Base-by-base conservation (phyloP, 192 early-diverging fungal species). In the Linderina pennispora region DNA sequence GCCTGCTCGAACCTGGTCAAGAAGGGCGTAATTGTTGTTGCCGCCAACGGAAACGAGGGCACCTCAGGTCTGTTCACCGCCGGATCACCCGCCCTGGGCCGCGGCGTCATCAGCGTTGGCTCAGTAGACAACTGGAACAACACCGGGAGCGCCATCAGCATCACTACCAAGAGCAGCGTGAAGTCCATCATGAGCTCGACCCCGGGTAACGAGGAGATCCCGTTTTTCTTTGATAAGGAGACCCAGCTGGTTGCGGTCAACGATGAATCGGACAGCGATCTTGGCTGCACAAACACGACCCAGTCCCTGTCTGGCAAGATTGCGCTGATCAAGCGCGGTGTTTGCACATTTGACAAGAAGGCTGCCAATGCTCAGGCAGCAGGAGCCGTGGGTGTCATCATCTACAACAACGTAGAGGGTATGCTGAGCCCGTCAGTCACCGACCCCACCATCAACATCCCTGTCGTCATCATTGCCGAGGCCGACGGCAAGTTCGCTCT, bases 1-100 rank as follows among this genome's bases (percentile, higher is more conserved):
- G 46, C 80, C 8, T 75, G 62, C 18, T 45, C 77, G 34, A 55
- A 43, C 1, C 26, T 86, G 3, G 57, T 62, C 10, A 40, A 57
- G 4, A 19, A 53, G 4, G 84, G 84, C 23, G 52, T 80, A 19
- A 48, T 83, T 23, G 76, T 91, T 8, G 67, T 79, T 37, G 68
- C 83, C 18, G 75, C 89, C 13, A 66, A 69, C 25, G 92, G 92
- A 10, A 95, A 95, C 73, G 75, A 82, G 21, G 90, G 90, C 33
- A 23, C 52, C 18, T 55, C 58, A 18, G 85, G 85, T 1, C 19
- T 84, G 1, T 78, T 66, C 42, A 75, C 76, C 23, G 65, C 69
- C 1, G 51, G 65, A 10, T 43, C 72, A 3, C 82, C 82, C 3
- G 70, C 76, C 1, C 40, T 76, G 9, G 73, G 74, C 0, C 40